Evolutionary conservation across 2,329 filamentous ascomycete genomes (phyloP).

Genomic region (Colletotrichum karsti): DNA sequence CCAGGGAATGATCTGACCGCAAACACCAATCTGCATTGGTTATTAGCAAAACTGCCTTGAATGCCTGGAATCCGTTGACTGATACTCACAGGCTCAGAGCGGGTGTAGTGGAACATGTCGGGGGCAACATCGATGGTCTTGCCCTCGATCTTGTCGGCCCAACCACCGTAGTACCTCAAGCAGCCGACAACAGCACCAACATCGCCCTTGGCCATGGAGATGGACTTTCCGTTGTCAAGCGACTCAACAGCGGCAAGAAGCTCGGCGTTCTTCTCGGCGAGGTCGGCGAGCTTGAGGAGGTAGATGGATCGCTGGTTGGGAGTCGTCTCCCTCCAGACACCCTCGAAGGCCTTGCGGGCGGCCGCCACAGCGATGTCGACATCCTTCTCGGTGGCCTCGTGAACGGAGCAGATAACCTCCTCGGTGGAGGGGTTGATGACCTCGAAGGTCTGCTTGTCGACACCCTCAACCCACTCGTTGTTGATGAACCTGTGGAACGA

Average conservation of each 20-base stretch:
- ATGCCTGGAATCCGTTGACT: fast-evolving
- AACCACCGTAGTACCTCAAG: conserved; percentile 78
- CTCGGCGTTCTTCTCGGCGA: conserved; percentile 81
- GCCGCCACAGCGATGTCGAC: conserved; percentile 82
- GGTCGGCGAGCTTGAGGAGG: conserved; percentile 80
- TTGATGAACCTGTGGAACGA: conserved; percentile 80
- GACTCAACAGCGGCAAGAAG: conserved; percentile 84
- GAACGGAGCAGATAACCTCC: conserved; percentile 83
- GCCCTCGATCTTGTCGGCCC: conserved; percentile 91
- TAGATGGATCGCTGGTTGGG: conserved; percentile 76
- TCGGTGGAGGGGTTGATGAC: conserved; percentile 90
- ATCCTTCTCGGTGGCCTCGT: conserved; percentile 90
- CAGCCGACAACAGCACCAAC: conserved; percentile 72
- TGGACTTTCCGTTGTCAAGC: conserved; percentile 87
- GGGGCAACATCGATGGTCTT: conserved; percentile 84
- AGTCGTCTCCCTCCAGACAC: conserved; percentile 72
- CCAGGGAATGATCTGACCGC: conserved; percentile 90
- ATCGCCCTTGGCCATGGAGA: conserved; percentile 80
- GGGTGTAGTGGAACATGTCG: conserved; percentile 86
- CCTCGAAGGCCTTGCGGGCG: conserved; percentile 86
- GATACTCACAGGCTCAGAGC: conserved; percentile 76
- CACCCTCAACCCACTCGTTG: conserved; percentile 86
- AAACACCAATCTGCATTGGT: conserved; percentile 69
- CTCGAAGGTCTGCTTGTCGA: conserved; percentile 91
- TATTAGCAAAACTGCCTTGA: neutral